Base-by-base conservation (phyloP, 2,329 filamentous ascomycete species). In the Aspergillus novoparasiticus region DNA sequence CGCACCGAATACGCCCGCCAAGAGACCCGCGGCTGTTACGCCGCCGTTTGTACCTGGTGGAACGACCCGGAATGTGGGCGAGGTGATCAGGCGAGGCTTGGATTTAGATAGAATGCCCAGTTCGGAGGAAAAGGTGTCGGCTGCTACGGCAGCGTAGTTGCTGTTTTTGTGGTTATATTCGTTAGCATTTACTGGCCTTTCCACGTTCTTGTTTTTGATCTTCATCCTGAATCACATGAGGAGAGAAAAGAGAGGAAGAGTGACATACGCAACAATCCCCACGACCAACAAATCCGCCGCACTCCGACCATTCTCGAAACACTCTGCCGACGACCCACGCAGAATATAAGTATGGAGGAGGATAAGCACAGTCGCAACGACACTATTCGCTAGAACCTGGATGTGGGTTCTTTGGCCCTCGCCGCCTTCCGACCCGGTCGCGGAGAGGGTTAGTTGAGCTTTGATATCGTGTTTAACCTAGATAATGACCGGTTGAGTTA, bases 41-140 rank as follows among this genome's bases (percentile, higher is more conserved):
- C 94, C 95, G 36, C 95, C 95, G 74, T 99, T 99, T 48, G 95
- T 98, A 57, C 95, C 95, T 1, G 87, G 90, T 0, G 95, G 94
- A 0, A 98, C 95, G 67, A 87, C 85, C 63, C 91, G 89, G 72
- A 95, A 84, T 5, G 80, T 88, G 19, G 85, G 87, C 16, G 91
- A 94, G 4, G 93, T 97, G 74, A 99, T 94, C 43, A 99, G 86
- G 41, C 94, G 88, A 10, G 95, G 95, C 51, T 87, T 82, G 28
- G 85, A 85, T 63, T 84, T 87, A 8, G 94, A 90, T 14, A 99
- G 84, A 61, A 99, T 99, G 16, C 95, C 95, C 23, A 99, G 88
- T 81, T 99, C 95, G 12, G 93, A 97, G 62, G 91, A 94, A 76
- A 97, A 95, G 0, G 95, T 99, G 77, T 99, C 95, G 57, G 94